Percentiles rank a stretch among this genome's conserved stretches.
Evolutionary conservation across 139 green algal species (phyloP).

Genomic region (Tetradesmus obliquus): DNA sequence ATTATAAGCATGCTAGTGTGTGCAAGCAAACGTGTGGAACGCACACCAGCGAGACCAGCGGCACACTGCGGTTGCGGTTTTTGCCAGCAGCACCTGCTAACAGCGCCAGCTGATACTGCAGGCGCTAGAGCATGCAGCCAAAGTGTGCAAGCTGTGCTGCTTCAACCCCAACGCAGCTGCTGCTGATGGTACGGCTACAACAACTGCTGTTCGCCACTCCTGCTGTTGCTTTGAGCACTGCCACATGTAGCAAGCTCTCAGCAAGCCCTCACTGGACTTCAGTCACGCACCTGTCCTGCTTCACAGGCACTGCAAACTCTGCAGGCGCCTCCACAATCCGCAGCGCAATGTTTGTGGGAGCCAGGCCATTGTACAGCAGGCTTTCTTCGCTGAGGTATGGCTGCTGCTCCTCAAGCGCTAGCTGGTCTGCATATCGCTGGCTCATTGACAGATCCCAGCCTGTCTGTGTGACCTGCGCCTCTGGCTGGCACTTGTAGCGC

Average conservation of each 20-base stretch:
- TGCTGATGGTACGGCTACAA: not conserved
- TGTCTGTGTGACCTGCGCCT: conserved; percentile 46
- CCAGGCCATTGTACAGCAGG: conserved; percentile 44
- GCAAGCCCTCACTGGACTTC: too few species aligned
- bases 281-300: conserved; percentile 69
- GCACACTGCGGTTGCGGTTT: too few species aligned
- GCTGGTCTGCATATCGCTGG: conserved; percentile 47
- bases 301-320: conserved; percentile 74
- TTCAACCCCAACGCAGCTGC: not conserved
- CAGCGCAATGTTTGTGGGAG: conserved; percentile 56
- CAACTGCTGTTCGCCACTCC: not conserved
- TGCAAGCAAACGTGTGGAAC: too few species aligned
- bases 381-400: conserved; percentile 44
- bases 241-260: not conserved
- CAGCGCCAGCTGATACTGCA: too few species aligned
- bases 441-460: conserved; percentile 58
- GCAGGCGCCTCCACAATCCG: conserved; percentile 68
- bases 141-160: not conserved
- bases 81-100: too few species aligned
- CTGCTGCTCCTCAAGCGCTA: conserved; percentile 40
- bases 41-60: too few species aligned
- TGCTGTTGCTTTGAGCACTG: not conserved
- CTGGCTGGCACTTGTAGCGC: conserved; percentile 56
- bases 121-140: not conserved
- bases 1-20: too few species aligned